Conservation (phyloP, 169 alveolate genomes). For the Cryptosporidium baileyi region DNA sequence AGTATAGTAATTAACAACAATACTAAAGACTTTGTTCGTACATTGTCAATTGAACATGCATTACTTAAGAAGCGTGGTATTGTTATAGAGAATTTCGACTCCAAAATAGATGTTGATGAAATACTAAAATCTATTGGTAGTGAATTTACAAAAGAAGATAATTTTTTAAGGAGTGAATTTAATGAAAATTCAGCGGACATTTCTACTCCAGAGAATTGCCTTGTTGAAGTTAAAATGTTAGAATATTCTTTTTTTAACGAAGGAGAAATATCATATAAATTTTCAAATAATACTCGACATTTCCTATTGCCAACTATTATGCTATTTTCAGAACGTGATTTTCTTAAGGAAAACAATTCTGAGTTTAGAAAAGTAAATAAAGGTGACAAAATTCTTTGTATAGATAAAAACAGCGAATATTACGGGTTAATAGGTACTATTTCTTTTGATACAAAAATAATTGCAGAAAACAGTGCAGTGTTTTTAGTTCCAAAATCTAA, state of each 20-base stretch:
- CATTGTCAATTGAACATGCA: conserved; percentile 11
- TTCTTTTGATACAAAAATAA: neutral
- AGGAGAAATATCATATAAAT: neutral
- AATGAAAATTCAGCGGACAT: neutral
- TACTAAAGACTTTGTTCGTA: conserved; percentile 13
- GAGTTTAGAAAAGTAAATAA: neutral
- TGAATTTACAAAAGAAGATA: neutral
- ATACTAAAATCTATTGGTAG: neutral
- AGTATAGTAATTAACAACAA: neutral
- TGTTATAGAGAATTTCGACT: neutral
- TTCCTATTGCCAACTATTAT: conserved; percentile 8
- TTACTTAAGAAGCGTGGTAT: conserved; percentile 28
- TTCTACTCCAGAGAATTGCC: conserved; percentile 20
- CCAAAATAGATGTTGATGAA: neutral
- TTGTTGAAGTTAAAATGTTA: conserved; percentile 17
- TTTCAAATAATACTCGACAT: conserved; percentile 8
- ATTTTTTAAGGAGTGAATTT: too few relatives aligned
- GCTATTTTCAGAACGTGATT: too few relatives aligned
- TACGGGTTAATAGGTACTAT: conserved; percentile 10
- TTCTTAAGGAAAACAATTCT: too few relatives aligned
- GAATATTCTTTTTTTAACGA: neutral
- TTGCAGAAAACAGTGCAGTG: neutral
- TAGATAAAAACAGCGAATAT: neutral
- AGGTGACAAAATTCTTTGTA: conserved; percentile 6
- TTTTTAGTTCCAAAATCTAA: neutral